phyloP scores from a whole-genome alignment of 2,329 filamentous ascomycete genomes.

The Penicillium vulpinum region DNA sequence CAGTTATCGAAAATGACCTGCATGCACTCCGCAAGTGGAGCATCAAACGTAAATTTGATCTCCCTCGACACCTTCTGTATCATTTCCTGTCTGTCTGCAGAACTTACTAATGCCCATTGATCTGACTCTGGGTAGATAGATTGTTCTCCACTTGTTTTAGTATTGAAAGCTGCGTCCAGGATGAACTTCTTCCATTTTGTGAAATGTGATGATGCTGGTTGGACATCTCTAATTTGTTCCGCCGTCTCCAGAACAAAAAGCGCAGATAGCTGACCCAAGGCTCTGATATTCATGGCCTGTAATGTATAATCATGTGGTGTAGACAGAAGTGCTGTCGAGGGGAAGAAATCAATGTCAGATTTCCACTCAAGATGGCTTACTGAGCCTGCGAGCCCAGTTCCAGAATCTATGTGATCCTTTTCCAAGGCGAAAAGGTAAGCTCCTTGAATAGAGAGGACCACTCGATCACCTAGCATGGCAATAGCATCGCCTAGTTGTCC shows the following conservation, averaged over 20 bases:
- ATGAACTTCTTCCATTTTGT: conserved; percentile 5
- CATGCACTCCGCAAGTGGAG: not conserved
- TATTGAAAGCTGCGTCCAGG: not conserved
- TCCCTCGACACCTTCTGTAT: not conserved
- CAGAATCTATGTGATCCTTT: not conserved
- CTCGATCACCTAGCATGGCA: not conserved
- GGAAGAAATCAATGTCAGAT: not conserved
- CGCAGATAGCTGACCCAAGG: not conserved
- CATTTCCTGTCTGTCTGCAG: not conserved
- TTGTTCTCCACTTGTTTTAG: not conserved
- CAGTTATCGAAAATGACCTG: not conserved
- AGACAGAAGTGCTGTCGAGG: not conserved
- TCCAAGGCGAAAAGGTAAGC: conserved; percentile 5
- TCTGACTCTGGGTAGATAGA: not conserved
- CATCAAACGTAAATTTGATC: conserved; percentile 5
- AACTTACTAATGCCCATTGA: not conserved
- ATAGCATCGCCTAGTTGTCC: not conserved
- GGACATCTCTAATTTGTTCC: not conserved
- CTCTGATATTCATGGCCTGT: conserved; percentile 1
- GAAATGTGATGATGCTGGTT: not conserved
- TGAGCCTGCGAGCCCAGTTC: not conserved
- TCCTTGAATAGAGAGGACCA: not conserved
- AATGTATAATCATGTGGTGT: not conserved
- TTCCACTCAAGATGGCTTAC: conserved; percentile 7
- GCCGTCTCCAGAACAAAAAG: conserved; percentile 4